These are phyloP conservation scores for Nannochloropsis salina DNA, from an alignment of 108 stramenopile genomes.

Conservation along the genomic window DNA sequence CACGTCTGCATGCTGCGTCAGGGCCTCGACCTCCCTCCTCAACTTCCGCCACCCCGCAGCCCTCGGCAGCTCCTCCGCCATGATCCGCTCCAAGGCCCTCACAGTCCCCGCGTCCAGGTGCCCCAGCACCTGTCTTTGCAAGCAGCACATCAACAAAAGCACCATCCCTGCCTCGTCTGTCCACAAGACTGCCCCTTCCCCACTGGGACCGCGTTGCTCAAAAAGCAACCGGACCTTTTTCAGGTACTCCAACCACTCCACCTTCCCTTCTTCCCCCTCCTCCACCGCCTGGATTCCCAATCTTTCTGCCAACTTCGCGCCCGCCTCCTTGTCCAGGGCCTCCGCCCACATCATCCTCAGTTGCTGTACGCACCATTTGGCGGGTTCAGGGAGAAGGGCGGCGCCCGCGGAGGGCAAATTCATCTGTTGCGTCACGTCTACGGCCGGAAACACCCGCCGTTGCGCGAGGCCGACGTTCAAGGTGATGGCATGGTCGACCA, in stretches of 20 bases:
- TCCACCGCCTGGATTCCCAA: neutral
- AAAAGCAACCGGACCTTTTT: neutral
- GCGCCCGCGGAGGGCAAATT: neutral
- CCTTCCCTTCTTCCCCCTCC: slow-evolving; percentile 19
- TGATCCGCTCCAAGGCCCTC: neutral
- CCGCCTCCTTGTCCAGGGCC: neutral
- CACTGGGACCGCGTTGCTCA: neutral
- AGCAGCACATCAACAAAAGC: neutral
- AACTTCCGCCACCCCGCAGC: neutral
- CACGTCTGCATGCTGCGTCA: neutral
- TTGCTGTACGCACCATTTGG: neutral
- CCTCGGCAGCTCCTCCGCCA: neutral
- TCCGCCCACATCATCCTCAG: slow-evolving; percentile 16
- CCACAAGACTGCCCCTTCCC: neutral
- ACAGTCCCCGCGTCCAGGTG: neutral
- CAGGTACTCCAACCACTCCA: neutral
- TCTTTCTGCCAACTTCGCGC: neutral
- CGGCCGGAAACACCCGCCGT: neutral
- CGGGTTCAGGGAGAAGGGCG: neutral
- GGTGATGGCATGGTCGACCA: neutral
- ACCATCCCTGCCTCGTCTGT: neutral
- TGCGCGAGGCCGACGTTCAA: neutral
- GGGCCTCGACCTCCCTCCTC: neutral
- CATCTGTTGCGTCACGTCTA: slow-evolving; percentile 8
- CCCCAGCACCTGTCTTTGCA: neutral